Percentiles rank a stretch among this genome's conserved stretches.
These are phyloP conservation scores for Cladophialophora carrionii DNA, from an alignment of 2,329 filamentous ascomycete genomes.

Conservation along the genomic window DNA sequence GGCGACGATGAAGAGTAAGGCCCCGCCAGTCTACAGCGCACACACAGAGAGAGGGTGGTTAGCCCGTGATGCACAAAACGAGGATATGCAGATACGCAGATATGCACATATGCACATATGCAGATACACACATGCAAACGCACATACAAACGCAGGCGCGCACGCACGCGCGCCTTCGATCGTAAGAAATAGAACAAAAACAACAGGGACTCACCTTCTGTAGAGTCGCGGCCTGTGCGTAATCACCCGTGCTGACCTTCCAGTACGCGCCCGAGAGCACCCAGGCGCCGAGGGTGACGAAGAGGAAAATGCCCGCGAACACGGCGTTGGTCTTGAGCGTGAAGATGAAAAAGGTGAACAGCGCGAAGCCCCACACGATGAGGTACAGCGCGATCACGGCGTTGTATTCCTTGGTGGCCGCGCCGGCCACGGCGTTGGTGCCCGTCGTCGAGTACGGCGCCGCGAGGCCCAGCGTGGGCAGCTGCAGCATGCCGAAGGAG, in stretches of 20 bases:
- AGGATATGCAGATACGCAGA: no score
- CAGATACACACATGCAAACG: no score
- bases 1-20: conserved; percentile 35
- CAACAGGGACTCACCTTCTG: conserved; percentile 32
- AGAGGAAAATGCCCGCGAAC: conserved; percentile 35
- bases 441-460: conserved; percentile 33
- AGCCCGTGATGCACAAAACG: neutral
- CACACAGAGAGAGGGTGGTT: no score
- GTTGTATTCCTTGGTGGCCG: conserved; percentile 33
- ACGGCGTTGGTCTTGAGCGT: conserved; percentile 37
- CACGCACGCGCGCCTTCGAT: neutral
- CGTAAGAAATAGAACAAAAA: no score
- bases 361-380: conserved; percentile 37
- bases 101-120: no score
- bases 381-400: conserved; percentile 37
- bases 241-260: conserved; percentile 36
- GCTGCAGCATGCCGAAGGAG: conserved; percentile 35
- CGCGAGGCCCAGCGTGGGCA: conserved; percentile 35
- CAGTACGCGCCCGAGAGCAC: conserved; percentile 37
- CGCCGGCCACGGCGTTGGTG: conserved; percentile 28
- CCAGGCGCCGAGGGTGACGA: conserved; percentile 34
- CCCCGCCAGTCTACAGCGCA: conserved; percentile 31
- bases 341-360: conserved; percentile 38
- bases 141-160: no score
- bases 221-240: conserved; percentile 26